Conservation (phyloP, 73 alveolate genomes). For the Paramecium octaurelia region DNA sequence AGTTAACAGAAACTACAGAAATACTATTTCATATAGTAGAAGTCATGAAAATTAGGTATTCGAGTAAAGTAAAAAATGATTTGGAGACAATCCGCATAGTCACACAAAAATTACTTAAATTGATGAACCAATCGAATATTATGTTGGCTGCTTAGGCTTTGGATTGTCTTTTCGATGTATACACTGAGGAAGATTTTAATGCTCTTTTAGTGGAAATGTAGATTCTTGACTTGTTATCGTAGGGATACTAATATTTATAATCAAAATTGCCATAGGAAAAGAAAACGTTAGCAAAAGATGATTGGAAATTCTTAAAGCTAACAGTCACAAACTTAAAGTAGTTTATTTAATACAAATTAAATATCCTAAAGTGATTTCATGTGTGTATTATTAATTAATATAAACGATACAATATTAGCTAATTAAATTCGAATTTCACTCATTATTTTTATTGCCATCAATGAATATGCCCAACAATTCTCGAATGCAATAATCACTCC, state of each 20-base stretch:
- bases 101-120: not conserved
- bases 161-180: constrained; percentile 45
- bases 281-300: constrained; percentile 5
- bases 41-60: constrained; percentile 15
- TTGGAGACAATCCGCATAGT: not conserved
- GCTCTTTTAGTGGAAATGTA: not conserved
- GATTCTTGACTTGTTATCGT: not conserved
- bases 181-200: constrained; percentile 37
- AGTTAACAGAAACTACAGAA: not conserved
- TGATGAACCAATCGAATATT: not conserved
- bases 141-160: constrained; percentile 38
- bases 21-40: not conserved
- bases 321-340: not conserved
- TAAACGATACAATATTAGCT: not conserved
- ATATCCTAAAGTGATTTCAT: not conserved
- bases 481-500: not conserved
- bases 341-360: not conserved
- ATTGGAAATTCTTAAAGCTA: not conserved
- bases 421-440: not conserved
- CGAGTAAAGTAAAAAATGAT: not conserved
- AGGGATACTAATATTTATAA: not conserved
- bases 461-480: constrained; percentile 11
- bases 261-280: not conserved
- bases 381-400: not conserved
- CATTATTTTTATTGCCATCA: not conserved